Base-by-base conservation (phyloP, 202 grass and related monocot genomes). In the Zizania palustris region DNA sequence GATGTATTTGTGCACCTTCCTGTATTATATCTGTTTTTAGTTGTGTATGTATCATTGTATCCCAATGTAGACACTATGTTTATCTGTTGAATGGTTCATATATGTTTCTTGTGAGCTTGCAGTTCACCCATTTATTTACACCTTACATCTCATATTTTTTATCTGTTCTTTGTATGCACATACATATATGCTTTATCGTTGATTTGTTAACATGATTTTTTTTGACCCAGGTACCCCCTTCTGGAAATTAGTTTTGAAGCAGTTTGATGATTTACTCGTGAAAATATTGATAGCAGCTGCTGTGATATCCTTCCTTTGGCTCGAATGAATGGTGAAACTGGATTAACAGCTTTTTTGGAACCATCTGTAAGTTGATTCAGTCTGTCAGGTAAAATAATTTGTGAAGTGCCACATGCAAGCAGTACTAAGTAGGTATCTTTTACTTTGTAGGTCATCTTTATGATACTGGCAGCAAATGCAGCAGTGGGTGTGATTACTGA, bases 251-350 rank as follows among this genome's bases (percentile, higher is more conserved):
- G 84, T 96, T 90, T 63, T 93, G 83, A 99, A 99, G 81, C 96
- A 99, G 65, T 99, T 99, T 61, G 89, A 98, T 80, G 96, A 98
- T 90, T 93, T 99, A 79, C 96, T 99, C 41, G 96, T 99, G 78
- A 99, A 98, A 90, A 99, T 99, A 92, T 89, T 99, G 73, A 93
- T 99, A 74, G 96, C 78, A 79, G 92, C 92, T 45, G 96, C 96
- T 58, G 63, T 96, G 56, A 43, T 99, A 67, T 99, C 96, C n/a
- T 99, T 95, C 63, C 64, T 99, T 78, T 99, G 85, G 96, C 96
- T 78, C 79, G 83, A 76, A 85, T 96, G 68, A 99, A 99, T 82
- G 96, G 96, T 44, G 96, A 99, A 89, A 99, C 96, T 1, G 87
- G 87, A 74, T 72, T 93, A 65, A 77, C 80, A 58, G 87, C 96